Conservation (phyloP, 345 rosid genomes). For the Abelmoschus esculentus region DNA sequence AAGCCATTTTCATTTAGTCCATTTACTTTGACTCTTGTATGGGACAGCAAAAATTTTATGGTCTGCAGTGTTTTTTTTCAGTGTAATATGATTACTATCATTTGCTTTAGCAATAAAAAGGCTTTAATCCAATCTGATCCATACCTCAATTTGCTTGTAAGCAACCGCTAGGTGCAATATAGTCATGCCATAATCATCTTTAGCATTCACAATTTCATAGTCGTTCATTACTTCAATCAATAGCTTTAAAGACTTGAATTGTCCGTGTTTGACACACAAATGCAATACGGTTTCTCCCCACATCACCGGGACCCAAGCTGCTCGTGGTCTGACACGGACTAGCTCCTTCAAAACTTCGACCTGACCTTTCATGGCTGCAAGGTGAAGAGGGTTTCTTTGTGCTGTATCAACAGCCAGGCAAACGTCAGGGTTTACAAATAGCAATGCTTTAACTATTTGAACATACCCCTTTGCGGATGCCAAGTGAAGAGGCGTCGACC, state of each 20-base stretch:
- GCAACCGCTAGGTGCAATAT: slow-evolving; percentile 22
- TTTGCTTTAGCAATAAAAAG: neutral
- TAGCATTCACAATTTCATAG: slow-evolving; percentile 13
- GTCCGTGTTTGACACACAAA: slow-evolving; percentile 15
- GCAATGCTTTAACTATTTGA: slow-evolving; percentile 7
- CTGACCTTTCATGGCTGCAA: slow-evolving; percentile 14
- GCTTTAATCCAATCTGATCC: neutral
- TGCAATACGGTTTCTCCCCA: slow-evolving; percentile 24
- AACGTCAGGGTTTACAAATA: slow-evolving; percentile 2
- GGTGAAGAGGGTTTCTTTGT: slow-evolving; percentile 13
- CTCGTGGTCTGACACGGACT: neutral
- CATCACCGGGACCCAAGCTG: neutral
- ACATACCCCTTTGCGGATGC: slow-evolving; percentile 16
- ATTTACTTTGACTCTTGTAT: slow-evolving; percentile 12
- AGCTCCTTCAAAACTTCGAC: slow-evolving; percentile 5
- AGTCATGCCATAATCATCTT: slow-evolving; percentile 23
- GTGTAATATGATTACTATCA: neutral
- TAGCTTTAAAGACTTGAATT: slow-evolving; percentile 18
- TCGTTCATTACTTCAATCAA: slow-evolving; percentile 10
- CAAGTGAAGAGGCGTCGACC: slow-evolving; percentile 12
- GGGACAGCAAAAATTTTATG: slow-evolving; percentile 14
- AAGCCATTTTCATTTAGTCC: slow-evolving; percentile 21
- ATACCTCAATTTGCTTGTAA: slow-evolving; percentile 26
- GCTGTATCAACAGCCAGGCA: slow-evolving; percentile 4
- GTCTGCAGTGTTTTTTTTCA: slow-evolving; percentile 8